Evolutionary conservation across 192 early-diverging fungal species (phyloP), one percentile per base, ranked within the genome.

Genomic region (Backusella tarrabulga): DNA sequence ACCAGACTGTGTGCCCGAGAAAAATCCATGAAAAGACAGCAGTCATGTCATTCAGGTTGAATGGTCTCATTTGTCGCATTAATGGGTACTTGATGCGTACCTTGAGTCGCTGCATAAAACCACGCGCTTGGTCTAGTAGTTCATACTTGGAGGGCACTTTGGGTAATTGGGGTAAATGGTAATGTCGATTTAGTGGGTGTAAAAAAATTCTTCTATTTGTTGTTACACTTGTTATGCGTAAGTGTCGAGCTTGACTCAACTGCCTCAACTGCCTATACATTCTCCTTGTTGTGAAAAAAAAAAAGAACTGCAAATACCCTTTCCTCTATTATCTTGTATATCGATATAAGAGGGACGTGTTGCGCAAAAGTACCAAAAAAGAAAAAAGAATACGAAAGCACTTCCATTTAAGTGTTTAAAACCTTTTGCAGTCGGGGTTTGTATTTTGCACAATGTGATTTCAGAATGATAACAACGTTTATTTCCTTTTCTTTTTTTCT

Each of bases 1-100:
- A 77, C 84, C 96, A 92, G 34, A 95, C 84, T 7, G 92, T 90
- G 68, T 97, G 91, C 19, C 95, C 95, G 67, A 97, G 85, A 79
- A 96, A 91, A 3, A 95, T 81, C 96, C 96, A 99, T 4, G 93
- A 92, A 54, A 93, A 89, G 79, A 97, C 77, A 1, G 96, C 97
- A 67, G 95, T 89, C 70, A 96, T 87, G 76, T 99, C 96, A 81
- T 99, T 95, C 19, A 94, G 71, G 9, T 90, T 92, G 89, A 89
- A 94, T 0, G 92, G 92, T 17, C 92, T 87, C 79, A 90, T 90
- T 73, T 89, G 87, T 42, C 88, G 83, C 83, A 91, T 92, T 32
- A 94, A 68, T 8, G 87, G 83, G 11, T 87, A 83, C 67, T 91
- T 87, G 14, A 92, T 71, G 14, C 89, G 87, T 19, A 91, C 84